Conservation (phyloP, 1,139 yeast species). For the Pichia inconspicua region DNA sequence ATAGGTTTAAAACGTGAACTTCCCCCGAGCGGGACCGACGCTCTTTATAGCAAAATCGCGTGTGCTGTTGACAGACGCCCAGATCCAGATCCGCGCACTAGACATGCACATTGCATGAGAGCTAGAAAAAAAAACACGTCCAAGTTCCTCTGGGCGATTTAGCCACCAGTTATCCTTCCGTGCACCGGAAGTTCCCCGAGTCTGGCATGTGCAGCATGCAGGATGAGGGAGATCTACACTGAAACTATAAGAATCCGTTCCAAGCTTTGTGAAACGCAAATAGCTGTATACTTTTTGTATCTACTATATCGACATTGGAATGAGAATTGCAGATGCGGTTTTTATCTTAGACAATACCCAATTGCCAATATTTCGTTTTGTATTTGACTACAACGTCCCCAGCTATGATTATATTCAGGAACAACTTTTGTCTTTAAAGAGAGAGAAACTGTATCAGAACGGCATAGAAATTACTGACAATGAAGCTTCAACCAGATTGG, state of each 20-base stretch:
- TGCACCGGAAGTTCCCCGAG: neutral
- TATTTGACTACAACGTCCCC: conserved; percentile 30
- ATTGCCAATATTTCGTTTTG: conserved; percentile 6
- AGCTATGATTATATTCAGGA: conserved; percentile 29
- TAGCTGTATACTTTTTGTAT: neutral
- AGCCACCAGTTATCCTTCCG: neutral
- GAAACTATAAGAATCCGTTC: too few species aligned
- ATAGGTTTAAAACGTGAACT: neutral
- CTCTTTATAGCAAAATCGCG: neutral
- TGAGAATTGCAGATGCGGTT: conserved; percentile 51
- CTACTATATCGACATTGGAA: conserved; percentile 11
- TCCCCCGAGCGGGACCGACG: neutral
- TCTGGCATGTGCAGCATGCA: too few species aligned
- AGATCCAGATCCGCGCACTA: neutral
- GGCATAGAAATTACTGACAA: conserved; percentile 3
- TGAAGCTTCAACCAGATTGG: neutral
- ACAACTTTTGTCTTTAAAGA: conserved; percentile 15
- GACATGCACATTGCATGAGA: too few species aligned
- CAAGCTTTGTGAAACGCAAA: too few species aligned
- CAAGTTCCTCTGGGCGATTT: neutral
- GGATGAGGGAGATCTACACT: too few species aligned
- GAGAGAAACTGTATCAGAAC: conserved; percentile 4
- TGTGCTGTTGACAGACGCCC: too few species aligned
- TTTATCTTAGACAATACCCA: conserved; percentile 51
- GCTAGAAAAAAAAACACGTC: neutral